Evolutionary conservation across 768 basidiomycete genomes (phyloP), one percentile per base, ranked within the genome.

Genomic region (Suillus brevipes): DNA sequence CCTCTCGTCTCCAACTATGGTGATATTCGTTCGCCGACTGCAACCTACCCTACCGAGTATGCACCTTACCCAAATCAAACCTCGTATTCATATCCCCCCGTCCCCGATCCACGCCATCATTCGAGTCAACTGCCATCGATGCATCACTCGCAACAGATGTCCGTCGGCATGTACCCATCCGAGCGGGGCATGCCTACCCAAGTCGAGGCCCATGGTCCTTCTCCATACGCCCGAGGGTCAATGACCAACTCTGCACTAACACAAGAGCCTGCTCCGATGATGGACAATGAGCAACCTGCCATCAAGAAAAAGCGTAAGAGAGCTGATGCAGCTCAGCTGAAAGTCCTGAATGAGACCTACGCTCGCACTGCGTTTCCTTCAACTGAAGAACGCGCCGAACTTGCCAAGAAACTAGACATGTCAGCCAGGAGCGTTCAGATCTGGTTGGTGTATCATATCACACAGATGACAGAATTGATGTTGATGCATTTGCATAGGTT

Each of bases 281-380:
- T 77, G 72, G 77, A 82, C 43, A 73, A 80, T 40, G 85, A 90
- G 62, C 88, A 89, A 67, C 85, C 89, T n/a, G 80, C 84, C 49
- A 87, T 92, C 69, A 94, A 94, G 82, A 93, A 92, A 82, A 94
- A 94, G 78, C 85, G 92, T 75, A 92, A 91, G 81, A 87, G 92
- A 64, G 92, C 92, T 7, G 91, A 92, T 69, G 89, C 90, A 16
- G 83, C 83, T 47, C 92, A 94, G 70, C 80, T 94, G 65, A 90
- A 90, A 73, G 86, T 91, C 36, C 81, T 94, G 74, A 94, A 92
- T 73, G 89, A 90, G 72, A 89, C 87, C 0, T 94, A 92, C 74
- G 81, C 80, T 67, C 85, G 92, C 65, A 94, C 92, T 3, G 91
- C 92, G 20, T 94, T 94, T 71, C 92, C 92, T 25, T 92, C 92